Evolutionary conservation across 164 flowering plant species (phyloP).

Genomic region (Nymphaea thermarum): DNA sequence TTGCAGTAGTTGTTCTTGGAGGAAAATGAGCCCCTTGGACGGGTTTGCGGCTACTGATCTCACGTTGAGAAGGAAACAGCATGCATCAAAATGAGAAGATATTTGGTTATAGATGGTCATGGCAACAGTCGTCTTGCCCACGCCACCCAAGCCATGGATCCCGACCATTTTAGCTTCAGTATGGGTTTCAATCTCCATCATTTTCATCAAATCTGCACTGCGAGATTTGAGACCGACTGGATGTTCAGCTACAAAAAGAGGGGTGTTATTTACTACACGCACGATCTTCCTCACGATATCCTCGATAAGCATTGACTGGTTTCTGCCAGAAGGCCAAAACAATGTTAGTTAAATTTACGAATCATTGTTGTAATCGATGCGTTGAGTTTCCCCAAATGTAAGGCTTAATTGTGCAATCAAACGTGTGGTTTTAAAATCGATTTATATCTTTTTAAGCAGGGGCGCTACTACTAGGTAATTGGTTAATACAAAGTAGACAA

Average conservation of each 20-base stretch:
- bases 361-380: neutral
- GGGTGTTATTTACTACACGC: neutral
- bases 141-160: neutral
- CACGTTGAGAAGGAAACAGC: slow-evolving; percentile 6
- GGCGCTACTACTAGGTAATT: too few species aligned
- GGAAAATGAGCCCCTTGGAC: neutral
- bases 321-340: neutral
- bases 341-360: neutral
- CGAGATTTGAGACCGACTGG: slow-evolving; percentile 1
- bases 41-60: neutral
- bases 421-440: too few species aligned
- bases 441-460: too few species aligned
- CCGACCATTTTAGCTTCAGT: slow-evolving; percentile 1
- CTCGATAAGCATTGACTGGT: neutral
- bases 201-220: neutral
- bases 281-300: neutral
- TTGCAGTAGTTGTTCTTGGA: neutral
- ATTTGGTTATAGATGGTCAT: neutral
- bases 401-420: neutral
- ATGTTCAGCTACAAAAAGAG: neutral
- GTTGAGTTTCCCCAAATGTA: neutral
- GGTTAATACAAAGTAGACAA: too few species aligned
- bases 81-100: neutral
- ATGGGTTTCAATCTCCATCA: neutral
- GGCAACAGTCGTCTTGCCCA: neutral